Base-by-base conservation (phyloP, 345 rosid genomes). In the Eucalyptus marginata region DNA sequence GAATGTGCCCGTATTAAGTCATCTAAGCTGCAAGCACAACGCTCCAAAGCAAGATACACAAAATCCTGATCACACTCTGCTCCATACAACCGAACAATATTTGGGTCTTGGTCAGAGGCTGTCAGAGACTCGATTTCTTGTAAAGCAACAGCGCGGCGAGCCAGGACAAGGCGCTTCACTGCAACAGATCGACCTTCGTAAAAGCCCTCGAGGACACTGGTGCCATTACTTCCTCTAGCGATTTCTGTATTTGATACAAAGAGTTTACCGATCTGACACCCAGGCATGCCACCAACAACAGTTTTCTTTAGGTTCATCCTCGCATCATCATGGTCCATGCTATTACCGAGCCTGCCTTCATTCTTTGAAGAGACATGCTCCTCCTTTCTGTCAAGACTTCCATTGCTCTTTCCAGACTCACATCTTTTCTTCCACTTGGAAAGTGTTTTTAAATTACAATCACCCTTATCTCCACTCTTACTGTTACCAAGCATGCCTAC, bases 141-240 rank as follows among this genome's bases (percentile, higher is more conserved):
- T 85, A 94, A 94, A 89, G 99, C 99, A 79, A 96, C 95, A 89
- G 94, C 95, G 76, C 92, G 94, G 90, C 96, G 98, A 80, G 99
- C 91, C 90, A 91, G 92, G 89, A 98, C 98, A 90, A 98, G 95
- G 71, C 99, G 98, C 91, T 98, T 98, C 76, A 98, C 99, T 86
- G 98, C 99, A 92, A 97, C 99, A 27, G 94, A 91, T 25, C 98
- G 95, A 66, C 99, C 98, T 92, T 97, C 98, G 66, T 97, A 97
- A 15, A 90, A 64, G 87, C 99, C 99, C 93, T 98, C 98, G 86
- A 96, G 96, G 90, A 97, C 96, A 86, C 93, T 89, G 3, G 98
- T 97, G 16, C 99, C 99, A 31, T 96, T 95, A 89, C 99, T 95
- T 92, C 99, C 98, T 92, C 95, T 98, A 76, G 97, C 98, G 88